phyloP scores from a whole-genome alignment of 2,329 filamentous ascomycete species.

The Aspergillus novoparasiticus region DNA sequence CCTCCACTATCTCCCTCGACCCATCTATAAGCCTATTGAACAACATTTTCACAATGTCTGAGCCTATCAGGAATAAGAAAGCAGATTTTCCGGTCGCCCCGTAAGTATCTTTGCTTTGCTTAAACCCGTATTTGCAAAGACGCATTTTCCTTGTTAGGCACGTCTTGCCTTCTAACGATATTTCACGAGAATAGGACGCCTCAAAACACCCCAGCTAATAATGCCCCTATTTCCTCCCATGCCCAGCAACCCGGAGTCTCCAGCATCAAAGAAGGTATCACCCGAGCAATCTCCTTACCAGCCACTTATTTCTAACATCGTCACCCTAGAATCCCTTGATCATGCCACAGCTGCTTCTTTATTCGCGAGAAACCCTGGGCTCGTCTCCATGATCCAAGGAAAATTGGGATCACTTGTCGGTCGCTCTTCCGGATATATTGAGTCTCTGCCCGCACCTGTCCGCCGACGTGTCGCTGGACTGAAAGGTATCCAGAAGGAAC shows the following conservation, averaged over 20 bases:
- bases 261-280: constrained; percentile 94
- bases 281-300: constrained; percentile 6
- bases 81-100: constrained; percentile 63
- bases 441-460: constrained; percentile 86
- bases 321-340: constrained; percentile 78
- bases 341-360: constrained; percentile 84
- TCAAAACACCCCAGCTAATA: constrained; percentile 94
- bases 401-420: constrained; percentile 92
- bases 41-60: constrained; percentile 56
- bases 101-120: constrained; percentile 51
- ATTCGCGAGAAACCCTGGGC: constrained; percentile 91
- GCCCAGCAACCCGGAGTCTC: constrained; percentile 91
- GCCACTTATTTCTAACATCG: constrained; percentile 21
- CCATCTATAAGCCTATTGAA: constrained; percentile 14
- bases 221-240: constrained; percentile 95
- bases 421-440: constrained; percentile 94
- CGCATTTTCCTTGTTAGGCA: constrained; percentile 12
- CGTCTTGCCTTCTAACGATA: constrained; percentile 21
- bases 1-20: constrained; percentile 15
- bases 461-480: constrained; percentile 92
- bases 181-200: constrained; percentile 71
- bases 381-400: constrained; percentile 97
- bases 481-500: constrained; percentile 98
- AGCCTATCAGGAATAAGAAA: constrained; percentile 70
- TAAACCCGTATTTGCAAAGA: constrained; percentile 3